A percentile compares a stretch with the other conserved stretches of the same genome.
Conservation (phyloP, 768 basidiomycete genomes). For the Tulasnella sp. region DNA sequence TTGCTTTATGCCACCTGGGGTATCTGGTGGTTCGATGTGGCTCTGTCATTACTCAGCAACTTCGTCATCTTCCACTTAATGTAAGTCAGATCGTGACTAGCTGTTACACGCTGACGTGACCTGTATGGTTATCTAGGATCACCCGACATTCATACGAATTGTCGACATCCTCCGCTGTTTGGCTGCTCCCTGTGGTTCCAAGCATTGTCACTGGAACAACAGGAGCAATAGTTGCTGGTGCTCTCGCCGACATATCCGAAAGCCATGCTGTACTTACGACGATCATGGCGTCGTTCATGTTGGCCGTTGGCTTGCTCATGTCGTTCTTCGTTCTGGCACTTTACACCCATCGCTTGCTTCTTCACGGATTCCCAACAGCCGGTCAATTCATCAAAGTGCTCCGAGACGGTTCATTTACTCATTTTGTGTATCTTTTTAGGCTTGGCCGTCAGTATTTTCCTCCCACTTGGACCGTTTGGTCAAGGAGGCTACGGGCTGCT, state of each 20-base stretch:
- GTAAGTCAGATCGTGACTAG: constrained; percentile 30
- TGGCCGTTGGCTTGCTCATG: constrained; percentile 31
- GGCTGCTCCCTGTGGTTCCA: constrained; percentile 69
- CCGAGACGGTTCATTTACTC: background rate
- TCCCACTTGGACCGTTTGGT: constrained; percentile 28
- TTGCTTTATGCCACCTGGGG: constrained; percentile 50
- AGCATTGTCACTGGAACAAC: constrained; percentile 59
- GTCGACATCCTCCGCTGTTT: constrained; percentile 44
- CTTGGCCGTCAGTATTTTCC: constrained; percentile 20
- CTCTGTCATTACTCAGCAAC: constrained; percentile 43
- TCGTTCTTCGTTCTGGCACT: constrained; percentile 13
- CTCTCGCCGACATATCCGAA: constrained; percentile 36
- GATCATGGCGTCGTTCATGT: constrained; percentile 35
- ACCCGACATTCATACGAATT: constrained; percentile 46
- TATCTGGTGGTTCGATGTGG: constrained; percentile 58
- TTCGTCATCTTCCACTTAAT: constrained; percentile 56
- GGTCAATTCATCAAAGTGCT: background rate
- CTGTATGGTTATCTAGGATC: constrained; percentile 34
- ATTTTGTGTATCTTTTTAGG: constrained; percentile 2
- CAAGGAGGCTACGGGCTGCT: constrained; percentile 12
- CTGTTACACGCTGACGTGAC: background rate
- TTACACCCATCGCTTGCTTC: constrained; percentile 13
- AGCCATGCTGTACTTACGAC: constrained; percentile 42
- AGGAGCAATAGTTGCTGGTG: constrained; percentile 44
- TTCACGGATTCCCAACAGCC: constrained; percentile 13